Conservation (phyloP, 164 flowering plant genomes). For the Stephania yunnanensis region DNA sequence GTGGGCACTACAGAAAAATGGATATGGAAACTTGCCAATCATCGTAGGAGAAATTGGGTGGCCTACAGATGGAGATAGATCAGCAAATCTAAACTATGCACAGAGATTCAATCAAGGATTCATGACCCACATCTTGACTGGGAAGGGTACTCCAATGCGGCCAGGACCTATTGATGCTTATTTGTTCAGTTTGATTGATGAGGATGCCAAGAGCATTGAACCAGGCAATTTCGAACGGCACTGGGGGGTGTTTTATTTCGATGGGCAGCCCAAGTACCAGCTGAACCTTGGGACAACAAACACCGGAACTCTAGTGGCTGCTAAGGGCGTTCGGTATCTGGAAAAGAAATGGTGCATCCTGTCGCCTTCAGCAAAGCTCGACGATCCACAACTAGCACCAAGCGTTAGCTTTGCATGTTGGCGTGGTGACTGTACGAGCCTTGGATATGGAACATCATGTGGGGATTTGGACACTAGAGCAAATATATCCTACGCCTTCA, state of each 20-base stretch:
- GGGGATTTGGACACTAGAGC: slow-evolving; percentile 47
- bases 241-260: slow-evolving; percentile 73
- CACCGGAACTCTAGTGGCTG: slow-evolving; percentile 37
- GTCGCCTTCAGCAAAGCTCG: slow-evolving; percentile 43
- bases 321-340: slow-evolving; percentile 40
- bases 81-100: slow-evolving; percentile 61
- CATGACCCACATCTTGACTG: slow-evolving; percentile 50
- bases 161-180: slow-evolving; percentile 68
- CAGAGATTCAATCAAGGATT: slow-evolving; percentile 87
- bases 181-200: slow-evolving; percentile 78
- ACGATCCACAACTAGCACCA: slow-evolving; percentile 45
- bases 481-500: slow-evolving; percentile 82
- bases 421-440: slow-evolving; percentile 70
- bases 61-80: slow-evolving; percentile 87
- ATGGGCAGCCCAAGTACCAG: slow-evolving; percentile 67
- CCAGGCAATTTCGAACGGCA: slow-evolving; percentile 92
- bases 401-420: slow-evolving; percentile 79
- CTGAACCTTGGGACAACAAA: slow-evolving; percentile 68
- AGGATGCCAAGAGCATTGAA: slow-evolving; percentile 73
- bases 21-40: slow-evolving; percentile 60
- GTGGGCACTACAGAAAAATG: slow-evolving; percentile 74
- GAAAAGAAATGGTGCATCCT: slow-evolving; percentile 70
- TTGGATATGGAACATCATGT: slow-evolving; percentile 76
- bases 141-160: slow-evolving; percentile 84
- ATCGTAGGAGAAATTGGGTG: slow-evolving; percentile 90